A percentile compares a stretch with the other conserved stretches of the same genome.
phyloP scores from a whole-genome alignment of 345 rosid genomes.

The Lepidium didymum region DNA sequence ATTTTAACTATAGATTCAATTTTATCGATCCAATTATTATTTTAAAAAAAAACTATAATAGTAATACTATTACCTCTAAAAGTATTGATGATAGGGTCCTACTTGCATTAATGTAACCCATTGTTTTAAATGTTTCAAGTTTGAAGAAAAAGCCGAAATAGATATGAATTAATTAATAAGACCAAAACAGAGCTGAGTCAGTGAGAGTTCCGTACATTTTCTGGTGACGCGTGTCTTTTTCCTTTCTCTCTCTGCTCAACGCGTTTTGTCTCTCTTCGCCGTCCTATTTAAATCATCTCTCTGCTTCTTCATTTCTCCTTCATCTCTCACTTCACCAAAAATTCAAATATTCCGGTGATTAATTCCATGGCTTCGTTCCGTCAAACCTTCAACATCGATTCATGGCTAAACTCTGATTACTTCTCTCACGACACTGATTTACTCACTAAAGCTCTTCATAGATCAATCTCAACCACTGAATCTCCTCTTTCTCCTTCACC shows the following conservation, averaged over 20 bases:
- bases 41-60: no score
- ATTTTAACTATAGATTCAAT: no score
- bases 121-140: not conserved
- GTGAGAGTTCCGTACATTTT: conserved; percentile 32
- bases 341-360: not conserved
- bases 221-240: conserved; percentile 29
- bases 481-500: conserved; percentile 11
- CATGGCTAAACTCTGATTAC: conserved; percentile 35
- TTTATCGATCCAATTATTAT: no score
- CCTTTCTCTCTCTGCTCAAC: conserved; percentile 21
- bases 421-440: conserved; percentile 27
- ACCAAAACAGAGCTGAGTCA: conserved; percentile 26
- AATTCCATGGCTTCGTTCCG: conserved; percentile 18
- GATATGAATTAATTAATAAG: not conserved
- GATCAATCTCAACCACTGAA: conserved; percentile 28
- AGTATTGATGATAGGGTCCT: not conserved
- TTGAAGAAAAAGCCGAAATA: not conserved
- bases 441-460: conserved; percentile 45
- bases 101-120: not conserved
- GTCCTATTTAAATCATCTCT: conserved; percentile 22
- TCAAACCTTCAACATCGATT: conserved; percentile 16
- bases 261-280: conserved; percentile 19
- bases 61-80: no score
- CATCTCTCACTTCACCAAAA: not conserved
- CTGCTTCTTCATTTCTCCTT: not conserved